Conservation (phyloP, 1,284 basidiomycete genomes). For the Gomphus bonarii region DNA sequence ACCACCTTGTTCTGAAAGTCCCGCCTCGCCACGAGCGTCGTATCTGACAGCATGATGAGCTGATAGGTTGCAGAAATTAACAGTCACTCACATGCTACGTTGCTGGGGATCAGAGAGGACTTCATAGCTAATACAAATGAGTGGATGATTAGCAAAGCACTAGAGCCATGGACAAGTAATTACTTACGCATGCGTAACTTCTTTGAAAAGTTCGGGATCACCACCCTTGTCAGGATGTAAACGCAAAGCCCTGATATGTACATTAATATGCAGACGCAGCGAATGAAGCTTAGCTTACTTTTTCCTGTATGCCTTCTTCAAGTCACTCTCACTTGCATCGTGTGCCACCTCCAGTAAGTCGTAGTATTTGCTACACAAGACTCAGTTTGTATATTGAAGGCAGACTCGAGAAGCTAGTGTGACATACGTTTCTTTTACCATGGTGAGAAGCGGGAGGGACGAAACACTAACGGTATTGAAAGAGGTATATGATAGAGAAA, state of each 20-base stretch:
- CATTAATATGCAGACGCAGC: slow-evolving; percentile 12
- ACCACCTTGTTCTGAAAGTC: slow-evolving; percentile 77
- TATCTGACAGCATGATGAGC: slow-evolving; percentile 35
- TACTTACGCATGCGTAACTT: slow-evolving; percentile 89
- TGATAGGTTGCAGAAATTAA: background rate
- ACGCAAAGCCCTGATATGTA: slow-evolving; percentile 59
- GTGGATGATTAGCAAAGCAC: background rate
- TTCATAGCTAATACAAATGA: slow-evolving; percentile 61
- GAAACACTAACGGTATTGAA: slow-evolving; percentile 12
- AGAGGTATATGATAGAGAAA: background rate
- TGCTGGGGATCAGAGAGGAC: slow-evolving; percentile 87
- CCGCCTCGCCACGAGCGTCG: slow-evolving; percentile 91
- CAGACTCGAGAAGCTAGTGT: background rate
- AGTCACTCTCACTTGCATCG: slow-evolving; percentile 67
- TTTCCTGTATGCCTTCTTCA: slow-evolving; percentile 94
- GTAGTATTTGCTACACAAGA: slow-evolving; percentile 66
- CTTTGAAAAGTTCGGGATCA: slow-evolving; percentile 96
- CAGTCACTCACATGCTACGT: slow-evolving; percentile 38
- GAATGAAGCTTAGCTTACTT: slow-evolving; percentile 41
- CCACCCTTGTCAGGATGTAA: slow-evolving; percentile 96
- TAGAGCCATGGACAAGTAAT: too few relatives aligned
- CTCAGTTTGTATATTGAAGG: background rate
- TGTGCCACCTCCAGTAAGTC: slow-evolving; percentile 78
- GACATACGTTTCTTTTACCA: slow-evolving; percentile 64
- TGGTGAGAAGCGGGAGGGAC: slow-evolving; percentile 21